Percentiles rank a stretch among this genome's conserved stretches.
phyloP scores from a whole-genome alignment of 2,329 filamentous ascomycete species.

The Pestalotiopsis sp. region DNA sequence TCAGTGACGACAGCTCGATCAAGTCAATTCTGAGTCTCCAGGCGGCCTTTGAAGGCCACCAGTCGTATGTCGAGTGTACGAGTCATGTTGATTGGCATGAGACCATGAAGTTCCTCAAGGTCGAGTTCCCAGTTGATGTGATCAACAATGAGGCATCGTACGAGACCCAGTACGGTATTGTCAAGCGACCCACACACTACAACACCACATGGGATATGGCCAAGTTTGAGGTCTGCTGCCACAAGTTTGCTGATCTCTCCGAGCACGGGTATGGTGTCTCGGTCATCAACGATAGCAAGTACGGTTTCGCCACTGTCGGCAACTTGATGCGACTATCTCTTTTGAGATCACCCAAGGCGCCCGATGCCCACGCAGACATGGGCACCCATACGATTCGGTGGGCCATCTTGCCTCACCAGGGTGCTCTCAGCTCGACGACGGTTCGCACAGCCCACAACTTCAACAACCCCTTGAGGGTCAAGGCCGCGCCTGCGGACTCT shows the following conservation, averaged over 20 bases:
- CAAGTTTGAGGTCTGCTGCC: constrained; percentile 95
- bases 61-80: constrained; percentile 75
- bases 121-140: constrained; percentile 94
- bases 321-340: constrained; percentile 89
- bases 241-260: constrained; percentile 90
- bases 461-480: constrained; percentile 76
- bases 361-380: constrained; percentile 94
- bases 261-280: constrained; percentile 89
- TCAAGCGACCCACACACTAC: constrained; percentile 91
- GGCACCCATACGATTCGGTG: constrained; percentile 85
- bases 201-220: constrained; percentile 98
- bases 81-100: constrained; percentile 97
- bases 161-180: constrained; percentile 91
- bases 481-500: constrained; percentile 42
- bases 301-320: constrained; percentile 89
- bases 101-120: constrained; percentile 97
- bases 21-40: constrained; percentile 83
- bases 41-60: constrained; percentile 66
- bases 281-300: constrained; percentile 93
- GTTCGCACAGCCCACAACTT: constrained; percentile 87
- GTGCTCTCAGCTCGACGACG: constrained; percentile 71
- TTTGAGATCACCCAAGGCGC: constrained; percentile 86
- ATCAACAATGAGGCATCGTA: constrained; percentile 92
- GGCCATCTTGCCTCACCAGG: constrained; percentile 85
- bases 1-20: constrained; percentile 85